These are phyloP conservation scores for Chaetothyriales sp. DNA, from an alignment of 2,329 filamentous ascomycete genomes.

Conservation along the genomic window DNA sequence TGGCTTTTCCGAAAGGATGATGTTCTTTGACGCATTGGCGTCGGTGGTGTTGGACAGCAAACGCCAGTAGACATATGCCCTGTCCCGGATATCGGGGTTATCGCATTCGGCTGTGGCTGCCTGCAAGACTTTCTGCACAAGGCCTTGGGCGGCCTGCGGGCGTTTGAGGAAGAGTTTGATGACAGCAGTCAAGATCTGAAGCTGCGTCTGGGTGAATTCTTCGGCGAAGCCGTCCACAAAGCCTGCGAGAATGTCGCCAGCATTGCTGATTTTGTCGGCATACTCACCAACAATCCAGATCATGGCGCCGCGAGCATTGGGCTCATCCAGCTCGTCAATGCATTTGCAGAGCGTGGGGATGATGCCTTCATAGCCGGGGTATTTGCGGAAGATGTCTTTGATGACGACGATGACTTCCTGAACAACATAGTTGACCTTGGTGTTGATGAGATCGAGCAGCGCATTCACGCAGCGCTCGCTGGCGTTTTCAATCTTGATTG, in stretches of 20 bases:
- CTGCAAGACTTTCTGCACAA: constrained; percentile 91
- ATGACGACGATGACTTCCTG: constrained; percentile 98
- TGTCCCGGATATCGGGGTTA: constrained; percentile 92
- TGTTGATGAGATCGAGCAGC: constrained; percentile 83
- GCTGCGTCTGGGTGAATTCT: constrained; percentile 92
- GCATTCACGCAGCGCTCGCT: constrained; percentile 94
- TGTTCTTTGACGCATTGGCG: constrained; percentile 77
- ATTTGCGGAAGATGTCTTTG: constrained; percentile 95
- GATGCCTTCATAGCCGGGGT: constrained; percentile 93
- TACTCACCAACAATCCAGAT: constrained; percentile 99
- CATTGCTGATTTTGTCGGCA: constrained; percentile 97
- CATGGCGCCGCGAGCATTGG: constrained; percentile 72
- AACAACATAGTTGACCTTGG: constrained; percentile 97
- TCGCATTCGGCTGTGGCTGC: constrained; percentile 87
- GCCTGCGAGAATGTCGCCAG: constrained; percentile 78
- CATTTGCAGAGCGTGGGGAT: constrained; percentile 93
- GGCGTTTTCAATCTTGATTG: constrained; percentile 93
- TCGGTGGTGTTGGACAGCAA: constrained; percentile 70
- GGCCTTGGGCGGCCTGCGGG: constrained; percentile 73
- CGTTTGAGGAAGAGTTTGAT: constrained; percentile 98
- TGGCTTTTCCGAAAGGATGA: constrained; percentile 87
- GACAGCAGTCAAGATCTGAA: constrained; percentile 92
- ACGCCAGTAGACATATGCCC: constrained; percentile 97
- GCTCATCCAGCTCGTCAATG: constrained; percentile 93
- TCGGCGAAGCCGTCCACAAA: constrained; percentile 94